These are phyloP conservation scores for Polyporus arcularius DNA, from an alignment of 768 basidiomycete genomes.

Conservation along the genomic window DNA sequence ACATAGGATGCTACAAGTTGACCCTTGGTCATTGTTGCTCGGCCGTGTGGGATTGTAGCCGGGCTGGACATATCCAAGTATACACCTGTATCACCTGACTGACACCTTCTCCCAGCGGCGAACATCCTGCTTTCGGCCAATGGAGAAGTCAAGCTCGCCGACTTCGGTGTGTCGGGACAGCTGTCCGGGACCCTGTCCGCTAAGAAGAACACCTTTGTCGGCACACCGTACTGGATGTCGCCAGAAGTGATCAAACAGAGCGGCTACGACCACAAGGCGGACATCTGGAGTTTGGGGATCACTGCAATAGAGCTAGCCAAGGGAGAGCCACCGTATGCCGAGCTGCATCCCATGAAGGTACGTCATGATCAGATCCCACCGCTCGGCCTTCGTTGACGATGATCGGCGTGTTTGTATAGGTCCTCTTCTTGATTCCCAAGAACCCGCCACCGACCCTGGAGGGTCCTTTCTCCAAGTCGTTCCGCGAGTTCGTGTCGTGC, in stretches of 20 bases:
- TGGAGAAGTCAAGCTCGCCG: conserved; percentile 96
- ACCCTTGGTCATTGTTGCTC: too few relatives aligned
- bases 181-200: conserved; percentile 89
- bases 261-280: conserved; percentile 98
- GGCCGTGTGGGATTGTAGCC: too few relatives aligned
- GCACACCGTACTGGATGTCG: conserved; percentile 99
- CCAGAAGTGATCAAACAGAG: conserved; percentile 99
- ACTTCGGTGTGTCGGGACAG: conserved; percentile 98
- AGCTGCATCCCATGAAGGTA: conserved; percentile 99
- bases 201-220: conserved; percentile 98
- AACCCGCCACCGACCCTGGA: conserved; percentile 93
- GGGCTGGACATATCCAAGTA: too few relatives aligned
- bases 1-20: too few relatives aligned
- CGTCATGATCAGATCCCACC: conserved; percentile 19
- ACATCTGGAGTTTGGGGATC: conserved; percentile 98
- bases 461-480: conserved; percentile 87
- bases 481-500: conserved; percentile 90
- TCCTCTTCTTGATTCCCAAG: conserved; percentile 97
- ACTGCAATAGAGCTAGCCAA: conserved; percentile 97
- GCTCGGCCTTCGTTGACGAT: background rate
- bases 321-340: conserved; percentile 97
- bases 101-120: conserved; percentile 61
- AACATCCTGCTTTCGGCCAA: conserved; percentile 91
- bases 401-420: conserved; percentile 46
- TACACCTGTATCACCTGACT: too few relatives aligned